Conservation (phyloP, 192 early-diverging fungal species). For the Funneliformis geosporum region DNA sequence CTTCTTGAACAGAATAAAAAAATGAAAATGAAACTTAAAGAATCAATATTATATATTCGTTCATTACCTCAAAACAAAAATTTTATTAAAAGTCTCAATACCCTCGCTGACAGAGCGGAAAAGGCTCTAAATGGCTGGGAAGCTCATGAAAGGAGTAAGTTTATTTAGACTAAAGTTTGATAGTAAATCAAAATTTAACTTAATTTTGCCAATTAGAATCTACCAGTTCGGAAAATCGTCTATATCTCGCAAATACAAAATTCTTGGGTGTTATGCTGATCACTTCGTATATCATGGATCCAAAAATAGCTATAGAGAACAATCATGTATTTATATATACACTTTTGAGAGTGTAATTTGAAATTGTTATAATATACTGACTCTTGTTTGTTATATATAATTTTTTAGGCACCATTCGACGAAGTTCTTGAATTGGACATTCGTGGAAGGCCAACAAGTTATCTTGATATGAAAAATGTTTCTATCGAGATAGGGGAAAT, state of each 20-base stretch:
- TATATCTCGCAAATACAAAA: constrained; percentile 11
- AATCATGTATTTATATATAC: constrained; percentile 1
- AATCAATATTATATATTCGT: not conserved
- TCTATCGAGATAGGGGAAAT: no score
- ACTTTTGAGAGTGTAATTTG: no score
- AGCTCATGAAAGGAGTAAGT: constrained; percentile 11
- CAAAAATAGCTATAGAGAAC: constrained; percentile 11
- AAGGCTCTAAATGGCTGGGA: not conserved
- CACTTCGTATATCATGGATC: not conserved
- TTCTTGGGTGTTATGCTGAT: constrained; percentile 14
- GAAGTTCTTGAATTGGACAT: no score
- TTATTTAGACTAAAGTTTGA: constrained; percentile 12
- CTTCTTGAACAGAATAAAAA: constrained; percentile 11
- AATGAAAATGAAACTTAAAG: not conserved
- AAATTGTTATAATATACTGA: no score
- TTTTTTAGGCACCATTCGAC: no score
- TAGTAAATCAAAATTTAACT: constrained; percentile 22
- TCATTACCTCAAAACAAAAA: not conserved
- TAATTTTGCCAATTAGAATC: constrained; percentile 4
- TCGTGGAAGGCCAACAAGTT: no score
- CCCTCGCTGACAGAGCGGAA: not conserved
- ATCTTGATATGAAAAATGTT: no score
- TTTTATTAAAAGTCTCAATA: constrained; percentile 1
- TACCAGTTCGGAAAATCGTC: not conserved
- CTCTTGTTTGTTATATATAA: no score